Base-by-base conservation (phyloP, 306 rosid species). In the Rosa rugosa region DNA sequence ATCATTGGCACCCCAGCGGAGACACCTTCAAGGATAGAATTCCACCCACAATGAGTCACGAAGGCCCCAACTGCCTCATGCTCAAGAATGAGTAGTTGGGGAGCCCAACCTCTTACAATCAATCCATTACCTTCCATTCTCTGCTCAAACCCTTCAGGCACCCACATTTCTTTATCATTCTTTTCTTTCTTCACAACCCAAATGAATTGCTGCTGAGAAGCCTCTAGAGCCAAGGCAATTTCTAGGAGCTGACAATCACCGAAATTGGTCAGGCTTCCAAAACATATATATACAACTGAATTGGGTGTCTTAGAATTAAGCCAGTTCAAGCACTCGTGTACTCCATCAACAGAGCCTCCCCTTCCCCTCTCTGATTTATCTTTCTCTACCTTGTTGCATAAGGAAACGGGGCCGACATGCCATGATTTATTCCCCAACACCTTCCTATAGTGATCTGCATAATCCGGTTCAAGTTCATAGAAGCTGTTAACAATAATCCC, bases 351-450 rank as follows among this genome's bases (percentile, higher is more conserved):
- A 4, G 82, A 71, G 12, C 83, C 78, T 84, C 83, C 83, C 6
- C 49, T 77, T 75, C 89, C 90, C 56, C 87, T 86, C 0, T 4
- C 5, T 49, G 77, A 81, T 51, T 85, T 87, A 6, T 85, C 91
- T 27, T 80, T 76, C n/a, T 13, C 51, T 1, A 14, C 82, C 47
- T 80, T 82, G 0, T 81, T 88, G 82, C 85, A 79, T 11, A 89
- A n/a, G 46, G 88, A 88, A 40, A 90, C 79, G 0, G 90, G 92
- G 0, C 97, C 94, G 11, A 89, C 51, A 34, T 77, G 87, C 92
- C 94, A 89, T 62, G 40, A 11, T 20, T 62, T 62, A 5, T 0
- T 25, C 17, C 67, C 67, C 5, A 25, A 1, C 31, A 62, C 67
- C 16, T 62, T 62, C 17, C 40, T 62, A 12, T 62, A 62, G 12